Evolutionary conservation across 23 red algal genomes (phyloP).

Genomic region (Agarophyton chilense): DNA sequence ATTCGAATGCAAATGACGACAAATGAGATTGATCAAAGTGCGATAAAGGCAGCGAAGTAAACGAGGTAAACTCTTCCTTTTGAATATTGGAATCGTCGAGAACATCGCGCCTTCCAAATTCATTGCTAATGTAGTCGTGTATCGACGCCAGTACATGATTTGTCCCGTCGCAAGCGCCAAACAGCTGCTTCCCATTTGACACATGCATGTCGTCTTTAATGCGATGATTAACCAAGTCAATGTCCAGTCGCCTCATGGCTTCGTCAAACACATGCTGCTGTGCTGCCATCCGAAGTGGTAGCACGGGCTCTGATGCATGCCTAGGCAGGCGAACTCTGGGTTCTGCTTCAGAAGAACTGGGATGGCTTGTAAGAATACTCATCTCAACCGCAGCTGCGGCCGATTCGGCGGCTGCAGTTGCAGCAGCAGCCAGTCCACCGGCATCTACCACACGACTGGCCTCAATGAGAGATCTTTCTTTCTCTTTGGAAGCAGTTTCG

Average conservation of each 20-base stretch:
- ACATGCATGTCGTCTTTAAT: neutral
- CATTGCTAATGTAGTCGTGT: neutral
- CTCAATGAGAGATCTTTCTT: neutral
- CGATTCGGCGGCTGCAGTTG: conserved; percentile 35
- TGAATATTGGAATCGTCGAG: neutral
- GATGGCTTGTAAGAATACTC: neutral
- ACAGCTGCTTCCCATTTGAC: too few relatives aligned
- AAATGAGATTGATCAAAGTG: neutral
- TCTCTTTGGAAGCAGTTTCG: neutral
- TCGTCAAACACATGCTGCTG: conserved; percentile 33
- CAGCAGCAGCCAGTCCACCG: conserved; percentile 10
- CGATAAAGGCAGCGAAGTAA: neutral
- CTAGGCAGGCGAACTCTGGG: neutral
- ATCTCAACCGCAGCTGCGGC: conserved; percentile 25
- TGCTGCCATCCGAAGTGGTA: conserved; percentile 7
- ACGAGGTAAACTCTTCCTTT: neutral
- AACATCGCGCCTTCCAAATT: neutral
- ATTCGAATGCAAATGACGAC: neutral
- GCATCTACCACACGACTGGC: neutral
- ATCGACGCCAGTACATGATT: neutral
- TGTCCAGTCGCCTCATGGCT: conserved; percentile 13
- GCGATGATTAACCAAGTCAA: neutral
- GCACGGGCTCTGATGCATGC: neutral
- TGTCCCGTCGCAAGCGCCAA: neutral
- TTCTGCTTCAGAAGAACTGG: neutral